Evolutionary conservation across 2,329 filamentous ascomycete genomes (phyloP), one percentile per base, ranked within the genome.

Genomic region (Onygenales sp.): DNA sequence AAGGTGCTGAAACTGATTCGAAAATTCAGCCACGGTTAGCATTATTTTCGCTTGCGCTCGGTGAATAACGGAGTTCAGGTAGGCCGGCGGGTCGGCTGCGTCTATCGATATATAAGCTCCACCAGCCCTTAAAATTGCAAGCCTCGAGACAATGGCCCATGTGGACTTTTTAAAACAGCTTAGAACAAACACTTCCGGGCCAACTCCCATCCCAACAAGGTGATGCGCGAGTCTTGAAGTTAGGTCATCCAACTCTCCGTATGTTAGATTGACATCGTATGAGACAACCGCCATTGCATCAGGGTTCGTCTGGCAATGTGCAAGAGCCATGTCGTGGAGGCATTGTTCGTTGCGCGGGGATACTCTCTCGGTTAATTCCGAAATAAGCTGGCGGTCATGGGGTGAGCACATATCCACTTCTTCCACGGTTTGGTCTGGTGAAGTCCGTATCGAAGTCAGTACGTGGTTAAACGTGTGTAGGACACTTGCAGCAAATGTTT

Each of bases 151-250:
- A 40, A 49, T 49, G 21, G 53, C 55, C 53, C 53, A 55, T 31
- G 43, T 42, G 7, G 55, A 55, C 31, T 57, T 57, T 32, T 57
- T 54, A 39, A 57, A 57, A 49, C 47, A 49, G 47, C 47, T 49
- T 13, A 49, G 47, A 17, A 49, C 47, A 13, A 49, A 49, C 11
- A 49, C 47, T 49, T 49, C 47, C 2, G 47, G 47, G 17, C 47
- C 47, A 17, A 49, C 47, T 13, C 47, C 47, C 40, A 49, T 17
- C 6, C 40, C 47, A 49, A 49, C 47, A 27, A 49, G 47, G 2
- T 8, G 34, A 32, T 49, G 47, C 34, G 47, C 39, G n/a, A 49
- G 47, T 33, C 47, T 49, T n/a, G 47, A 49, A 2, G 47, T 49
- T 17, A 49, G n/a, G 32, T 49, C 47, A 13, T 49, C 47, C 4